These are phyloP conservation scores for Phytopythium oedochilum DNA, from an alignment of 352 stramenopile species.

Conservation along the genomic window DNA sequence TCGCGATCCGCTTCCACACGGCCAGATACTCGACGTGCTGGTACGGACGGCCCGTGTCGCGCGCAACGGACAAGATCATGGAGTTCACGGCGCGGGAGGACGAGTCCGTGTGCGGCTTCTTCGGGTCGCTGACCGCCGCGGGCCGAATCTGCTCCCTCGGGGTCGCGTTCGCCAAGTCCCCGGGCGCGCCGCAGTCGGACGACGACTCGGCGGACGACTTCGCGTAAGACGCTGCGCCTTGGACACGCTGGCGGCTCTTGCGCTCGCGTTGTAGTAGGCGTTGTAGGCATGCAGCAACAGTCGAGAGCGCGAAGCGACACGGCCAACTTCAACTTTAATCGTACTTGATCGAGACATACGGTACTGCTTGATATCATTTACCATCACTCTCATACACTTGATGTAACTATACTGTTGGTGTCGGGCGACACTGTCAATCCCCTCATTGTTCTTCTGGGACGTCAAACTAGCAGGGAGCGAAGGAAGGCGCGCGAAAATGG, in stretches of 20 bases:
- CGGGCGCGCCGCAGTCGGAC: background rate
- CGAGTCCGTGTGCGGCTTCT: conserved; percentile 5
- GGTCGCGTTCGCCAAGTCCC: background rate
- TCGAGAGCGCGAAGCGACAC: background rate
- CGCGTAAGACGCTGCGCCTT: background rate
- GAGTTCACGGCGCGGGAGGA: background rate
- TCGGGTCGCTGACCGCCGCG: conserved; percentile 1
- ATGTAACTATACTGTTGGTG: too few relatives aligned
- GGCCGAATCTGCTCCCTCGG: conserved; percentile 7
- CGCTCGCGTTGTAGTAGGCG: background rate
- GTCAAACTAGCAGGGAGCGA: background rate
- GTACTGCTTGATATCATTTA: conserved; percentile 1
- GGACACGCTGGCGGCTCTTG: too few relatives aligned
- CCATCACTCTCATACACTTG: conserved; percentile 9
- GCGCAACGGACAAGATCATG: background rate
- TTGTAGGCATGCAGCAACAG: too few relatives aligned
- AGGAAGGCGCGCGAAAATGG: conserved; percentile 13
- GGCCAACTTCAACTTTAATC: conserved; percentile 8
- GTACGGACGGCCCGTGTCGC: background rate
- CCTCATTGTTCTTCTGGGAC: too few relatives aligned
- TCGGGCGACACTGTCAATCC: too few relatives aligned
- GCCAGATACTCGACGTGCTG: background rate
- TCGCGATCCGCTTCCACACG: conserved; percentile 1
- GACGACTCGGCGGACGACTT: background rate
- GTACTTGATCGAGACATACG: conserved; percentile 17